A percentile compares a stretch with the other conserved stretches of the same genome.
Conservation (phyloP, 768 basidiomycete genomes). For the Kwoniella sp. region DNA sequence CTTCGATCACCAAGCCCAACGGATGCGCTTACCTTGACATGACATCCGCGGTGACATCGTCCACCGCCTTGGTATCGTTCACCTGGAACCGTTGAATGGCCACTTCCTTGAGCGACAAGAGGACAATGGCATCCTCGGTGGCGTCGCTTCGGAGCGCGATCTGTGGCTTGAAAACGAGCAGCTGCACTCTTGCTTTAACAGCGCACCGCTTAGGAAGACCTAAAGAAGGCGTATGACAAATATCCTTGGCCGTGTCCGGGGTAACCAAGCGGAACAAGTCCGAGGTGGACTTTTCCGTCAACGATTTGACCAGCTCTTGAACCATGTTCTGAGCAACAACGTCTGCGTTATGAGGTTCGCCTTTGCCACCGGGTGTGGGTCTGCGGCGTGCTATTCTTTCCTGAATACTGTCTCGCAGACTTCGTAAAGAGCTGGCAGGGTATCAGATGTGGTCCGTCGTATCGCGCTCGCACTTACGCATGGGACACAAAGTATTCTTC, state of each 20-base stretch:
- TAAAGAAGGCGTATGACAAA: conserved; percentile 6
- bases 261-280: conserved; percentile 16
- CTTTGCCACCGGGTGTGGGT: conserved; percentile 1
- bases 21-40: conserved; percentile 74
- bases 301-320: conserved; percentile 9
- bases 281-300: conserved; percentile 3
- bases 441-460: not conserved
- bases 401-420: conserved; percentile 10
- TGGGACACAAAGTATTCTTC: conserved; percentile 86
- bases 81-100: conserved; percentile 73
- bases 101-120: conserved; percentile 73
- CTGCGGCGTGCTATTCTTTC: conserved; percentile 49
- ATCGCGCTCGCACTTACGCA: conserved; percentile 55
- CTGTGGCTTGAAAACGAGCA: conserved; percentile 85
- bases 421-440: conserved; percentile 13
- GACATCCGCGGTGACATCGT: conserved; percentile 77
- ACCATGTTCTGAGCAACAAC: conserved; percentile 16
- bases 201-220: conserved; percentile 45
- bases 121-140: conserved; percentile 59
- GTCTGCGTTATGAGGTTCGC: conserved; percentile 16
- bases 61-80: conserved; percentile 74
- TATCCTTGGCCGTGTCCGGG: conserved; percentile 3
- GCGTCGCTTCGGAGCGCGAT: conserved; percentile 68
- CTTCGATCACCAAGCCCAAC: not conserved
- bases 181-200: conserved; percentile 60